Conservation (phyloP, 305 asterid species). For the Fraxinus velutina region DNA sequence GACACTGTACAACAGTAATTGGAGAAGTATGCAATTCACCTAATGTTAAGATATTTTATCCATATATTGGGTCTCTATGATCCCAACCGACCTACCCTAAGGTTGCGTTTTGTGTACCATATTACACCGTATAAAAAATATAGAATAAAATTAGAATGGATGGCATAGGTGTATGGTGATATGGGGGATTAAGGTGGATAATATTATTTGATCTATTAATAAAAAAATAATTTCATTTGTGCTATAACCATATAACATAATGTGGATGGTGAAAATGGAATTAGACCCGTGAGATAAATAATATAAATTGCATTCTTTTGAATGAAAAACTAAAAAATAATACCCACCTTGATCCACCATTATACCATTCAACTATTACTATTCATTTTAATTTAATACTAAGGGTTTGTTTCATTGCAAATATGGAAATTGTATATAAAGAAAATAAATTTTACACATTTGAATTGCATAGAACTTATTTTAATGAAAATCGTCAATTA, state of each 20-base stretch:
- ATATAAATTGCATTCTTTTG: neutral
- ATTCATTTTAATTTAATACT: neutral
- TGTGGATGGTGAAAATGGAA: neutral
- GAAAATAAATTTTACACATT: neutral
- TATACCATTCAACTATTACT: neutral
- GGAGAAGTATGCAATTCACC: neutral
- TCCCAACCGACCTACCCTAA: neutral
- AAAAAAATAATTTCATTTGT: neutral
- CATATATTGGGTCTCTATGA: neutral
- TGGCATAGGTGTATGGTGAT: neutral
- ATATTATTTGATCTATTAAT: too few species aligned
- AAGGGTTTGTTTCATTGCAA: too few species aligned
- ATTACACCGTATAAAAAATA: too few species aligned
- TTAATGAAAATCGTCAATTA: too few species aligned
- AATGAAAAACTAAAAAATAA: neutral
- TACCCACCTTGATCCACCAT: neutral
- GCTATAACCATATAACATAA: neutral
- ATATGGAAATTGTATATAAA: neutral
- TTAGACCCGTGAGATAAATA: neutral
- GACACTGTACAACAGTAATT: neutral
- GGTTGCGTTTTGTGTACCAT: neutral
- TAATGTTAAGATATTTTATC: neutral
- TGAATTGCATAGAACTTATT: too few species aligned
- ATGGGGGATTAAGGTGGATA: neutral
- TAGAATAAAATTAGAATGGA: neutral